phyloP scores from a whole-genome alignment of 148 eudicot species.

The Dysphania ambrosioides region DNA sequence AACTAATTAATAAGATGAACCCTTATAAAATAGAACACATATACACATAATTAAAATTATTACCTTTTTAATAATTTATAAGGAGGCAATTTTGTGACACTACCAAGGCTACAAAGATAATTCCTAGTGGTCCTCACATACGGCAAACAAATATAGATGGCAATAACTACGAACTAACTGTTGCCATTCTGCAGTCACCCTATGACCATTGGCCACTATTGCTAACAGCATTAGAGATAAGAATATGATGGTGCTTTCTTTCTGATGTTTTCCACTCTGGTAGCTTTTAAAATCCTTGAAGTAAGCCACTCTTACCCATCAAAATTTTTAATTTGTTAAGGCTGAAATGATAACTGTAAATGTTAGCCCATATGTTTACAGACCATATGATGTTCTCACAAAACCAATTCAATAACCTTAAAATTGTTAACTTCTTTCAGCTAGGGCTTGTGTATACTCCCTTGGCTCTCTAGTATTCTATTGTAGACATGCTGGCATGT shows the following conservation, averaged over 20 bases:
- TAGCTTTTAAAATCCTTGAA: too few species aligned
- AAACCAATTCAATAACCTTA: not conserved
- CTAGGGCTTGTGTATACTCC: not conserved
- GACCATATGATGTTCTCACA: not conserved
- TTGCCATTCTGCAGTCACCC: not conserved
- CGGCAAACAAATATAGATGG: too few species aligned
- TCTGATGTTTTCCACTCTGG: too few species aligned
- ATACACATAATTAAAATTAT: too few species aligned
- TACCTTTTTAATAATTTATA: too few species aligned
- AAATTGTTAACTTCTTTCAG: not conserved
- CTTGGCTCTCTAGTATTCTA: not conserved
- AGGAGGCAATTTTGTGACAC: too few species aligned
- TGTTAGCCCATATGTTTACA: not conserved
- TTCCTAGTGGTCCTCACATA: too few species aligned
- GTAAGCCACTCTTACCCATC: not conserved
- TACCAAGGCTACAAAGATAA: too few species aligned
- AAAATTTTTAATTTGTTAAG: not conserved
- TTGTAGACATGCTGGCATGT: not conserved
- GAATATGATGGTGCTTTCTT: too few species aligned
- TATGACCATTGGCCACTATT: not conserved
- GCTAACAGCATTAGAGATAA: not conserved
- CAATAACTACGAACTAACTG: too few species aligned
- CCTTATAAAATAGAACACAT: too few species aligned
- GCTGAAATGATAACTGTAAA: not conserved
- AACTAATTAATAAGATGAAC: too few species aligned